These are phyloP conservation scores for Annulohypoxylon maeteangense DNA, from an alignment of 495 filamentous ascomycete species.

Conservation along the genomic window DNA sequence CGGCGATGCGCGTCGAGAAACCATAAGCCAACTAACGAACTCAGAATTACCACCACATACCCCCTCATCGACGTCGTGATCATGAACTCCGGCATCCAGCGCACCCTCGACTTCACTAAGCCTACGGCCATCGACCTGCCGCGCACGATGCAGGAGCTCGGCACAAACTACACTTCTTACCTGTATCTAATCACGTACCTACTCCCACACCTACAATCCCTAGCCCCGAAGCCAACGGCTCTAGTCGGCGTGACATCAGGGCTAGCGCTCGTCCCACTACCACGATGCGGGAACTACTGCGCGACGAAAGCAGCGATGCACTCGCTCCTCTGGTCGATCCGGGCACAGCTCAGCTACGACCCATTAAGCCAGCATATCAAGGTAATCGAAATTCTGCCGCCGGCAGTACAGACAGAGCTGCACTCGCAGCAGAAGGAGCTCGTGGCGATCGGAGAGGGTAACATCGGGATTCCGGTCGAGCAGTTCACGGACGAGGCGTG, in stretches of 20 bases:
- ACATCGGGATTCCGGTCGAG: slow-evolving; percentile 69
- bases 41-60: slow-evolving; percentile 67
- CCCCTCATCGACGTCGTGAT: slow-evolving; percentile 66
- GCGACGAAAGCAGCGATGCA: slow-evolving; percentile 70
- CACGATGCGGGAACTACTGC: slow-evolving; percentile 64
- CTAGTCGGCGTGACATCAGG: slow-evolving; percentile 64
- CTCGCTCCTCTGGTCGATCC: slow-evolving; percentile 65
- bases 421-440: slow-evolving; percentile 63
- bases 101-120: slow-evolving; percentile 68
- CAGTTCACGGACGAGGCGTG: slow-evolving; percentile 69
- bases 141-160: slow-evolving; percentile 64
- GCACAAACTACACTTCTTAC: slow-evolving; percentile 74
- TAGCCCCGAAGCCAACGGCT: slow-evolving; percentile 45
- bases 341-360: slow-evolving; percentile 65
- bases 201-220: slow-evolving; percentile 67
- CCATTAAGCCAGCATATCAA: slow-evolving; percentile 51
- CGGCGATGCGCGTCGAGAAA: too few relatives aligned
- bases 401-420: slow-evolving; percentile 73
- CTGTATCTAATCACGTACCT: slow-evolving; percentile 70
- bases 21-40: not conserved
- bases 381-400: slow-evolving; percentile 73
- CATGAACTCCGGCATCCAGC: slow-evolving; percentile 69
- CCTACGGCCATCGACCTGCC: slow-evolving; percentile 67
- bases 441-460: slow-evolving; percentile 47
- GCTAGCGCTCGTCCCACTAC: slow-evolving; percentile 64